Evolutionary conservation across 2,329 filamentous ascomycete genomes (phyloP), one percentile per base, ranked within the genome.

Genomic region (Colletotrichum tanaceti): DNA sequence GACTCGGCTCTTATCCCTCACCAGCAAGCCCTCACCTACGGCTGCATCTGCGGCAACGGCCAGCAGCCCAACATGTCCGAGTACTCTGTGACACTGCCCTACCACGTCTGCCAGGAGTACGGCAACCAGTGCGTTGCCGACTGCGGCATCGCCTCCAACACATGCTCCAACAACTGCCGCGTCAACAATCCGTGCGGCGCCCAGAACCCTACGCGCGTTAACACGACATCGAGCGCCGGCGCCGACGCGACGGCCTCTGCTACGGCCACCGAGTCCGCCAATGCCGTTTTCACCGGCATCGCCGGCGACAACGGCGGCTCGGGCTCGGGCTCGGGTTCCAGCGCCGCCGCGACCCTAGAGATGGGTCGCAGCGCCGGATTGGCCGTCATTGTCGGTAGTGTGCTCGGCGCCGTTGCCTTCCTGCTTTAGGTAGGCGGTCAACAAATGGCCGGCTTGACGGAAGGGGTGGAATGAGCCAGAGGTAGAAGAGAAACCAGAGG

Each of bases 71-170:
- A 94, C 80, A 80, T 93, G 57, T 88, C 90, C 75, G 86, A 94
- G 79, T 96, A 91, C 85, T 90, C 90, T 22, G 85, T 93, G 73
- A 94, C 92, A 1, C 83, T 96, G 32, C 92, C 93, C 41, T 95
- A 89, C 85, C 93, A 90, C 81, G 85, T 89, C 74, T 96, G 92
- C 86, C 85, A 85, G 54, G 85, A 91, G 79, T 93, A 86, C 85
- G 90, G 88, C 73, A 88, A 82, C 77, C 87, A 93, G 79, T 93
- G 91, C 77, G 89, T 91, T 14, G 75, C 72, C 2, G 79, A 70
- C 66, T 94, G 91, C 79, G 81, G 79, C 41, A 68, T 75, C 58
- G 77, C 80, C 71, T 83, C 90, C 79, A 84, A 84, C 73, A 71
- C 74, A n/a, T 94, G 92, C 77, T 78, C 85, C n/a, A 79, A 80